These are phyloP conservation scores for Zymoseptoria crescenta DNA, from an alignment of 2,329 filamentous ascomycete genomes.

Conservation along the genomic window DNA sequence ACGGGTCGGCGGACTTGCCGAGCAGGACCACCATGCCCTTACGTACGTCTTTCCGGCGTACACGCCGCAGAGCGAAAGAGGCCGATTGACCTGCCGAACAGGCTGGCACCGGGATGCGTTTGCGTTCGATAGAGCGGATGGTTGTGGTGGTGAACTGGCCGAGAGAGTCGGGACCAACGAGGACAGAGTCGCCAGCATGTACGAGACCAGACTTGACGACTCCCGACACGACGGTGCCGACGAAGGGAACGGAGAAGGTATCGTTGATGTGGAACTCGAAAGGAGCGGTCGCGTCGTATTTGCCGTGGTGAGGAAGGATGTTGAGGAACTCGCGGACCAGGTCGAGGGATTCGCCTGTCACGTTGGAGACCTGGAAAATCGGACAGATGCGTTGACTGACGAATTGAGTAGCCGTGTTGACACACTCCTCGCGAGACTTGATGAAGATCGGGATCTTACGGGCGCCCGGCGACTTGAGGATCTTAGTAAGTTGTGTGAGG, in stretches of 20 bases:
- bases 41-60: conserved; percentile 82
- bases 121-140: conserved; percentile 88
- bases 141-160: conserved; percentile 83
- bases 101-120: conserved; percentile 79
- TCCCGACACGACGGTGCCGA: conserved; percentile 90
- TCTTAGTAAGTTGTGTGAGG: conserved; percentile 80
- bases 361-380: conserved; percentile 96
- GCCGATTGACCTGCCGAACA: conserved; percentile 88
- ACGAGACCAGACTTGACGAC: conserved; percentile 78
- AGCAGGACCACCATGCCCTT: conserved; percentile 97
- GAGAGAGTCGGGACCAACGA: conserved; percentile 82
- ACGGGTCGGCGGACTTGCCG: conserved; percentile 55
- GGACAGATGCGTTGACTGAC: conserved; percentile 92
- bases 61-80: conserved; percentile 80
- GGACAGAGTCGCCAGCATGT: conserved; percentile 80
- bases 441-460: conserved; percentile 95
- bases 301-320: conserved; percentile 87
- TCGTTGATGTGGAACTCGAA: conserved; percentile 97
- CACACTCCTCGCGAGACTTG: conserved; percentile 80
- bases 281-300: conserved; percentile 78
- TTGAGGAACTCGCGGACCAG: conserved; percentile 90
- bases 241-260: conserved; percentile 94
- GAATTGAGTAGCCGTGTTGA: conserved; percentile 93
- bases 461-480: conserved; percentile 87
- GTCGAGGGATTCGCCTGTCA: conserved; percentile 85